Base-by-base conservation (phyloP, 2,329 filamentous ascomycete species). In the Pseudogymnoascus sp. region DNA sequence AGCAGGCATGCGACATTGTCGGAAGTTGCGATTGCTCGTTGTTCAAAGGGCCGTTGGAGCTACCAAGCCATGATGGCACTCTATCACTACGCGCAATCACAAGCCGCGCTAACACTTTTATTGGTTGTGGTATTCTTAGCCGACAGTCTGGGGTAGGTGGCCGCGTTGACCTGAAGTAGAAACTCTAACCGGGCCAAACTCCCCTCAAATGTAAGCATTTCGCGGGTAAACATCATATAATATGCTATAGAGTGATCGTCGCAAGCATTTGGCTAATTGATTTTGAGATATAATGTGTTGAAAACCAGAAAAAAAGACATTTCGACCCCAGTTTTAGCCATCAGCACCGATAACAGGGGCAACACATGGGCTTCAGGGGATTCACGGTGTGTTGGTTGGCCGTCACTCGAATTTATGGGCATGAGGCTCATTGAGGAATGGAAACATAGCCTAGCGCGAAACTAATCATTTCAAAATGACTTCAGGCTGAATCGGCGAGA, bases 71-170 rank as follows among this genome's bases (percentile, higher is more conserved):
- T 54, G 47, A 20, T 54, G 47, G 47, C 47, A 32, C 47, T 54
- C 47, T 32, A 54, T 54, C 47, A 54, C 47, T 54, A 54, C 47
- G 28, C 47, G 47, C 47, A 54, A 54, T 54, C 47, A 54, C 47
- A 54, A 54, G 47, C 47, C 47, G 28, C 47, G 47, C 47, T 54
- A 54, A 54, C 47, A 32, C 47, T 20, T 54, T 54, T 32, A 54
- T 54, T 54, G 47, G 47, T 54, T 54, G 47, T 54, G 47, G 47
- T 54, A 34, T 54, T 54, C 47, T 54, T 54, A 54, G 47, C 28
- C 47, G 47, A 54, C 32, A 54, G 47, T 54, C 47, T 54, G 47
- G 47, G 47, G 47, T 32, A 54, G 18, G 47, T 54, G 25, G n/a
- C 47, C 28, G 28, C 47, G 47, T 54, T 54, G 16, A 34, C 47